phyloP scores from a whole-genome alignment of 805 yeast species.

The Kluyveromyces nonfermentans region DNA sequence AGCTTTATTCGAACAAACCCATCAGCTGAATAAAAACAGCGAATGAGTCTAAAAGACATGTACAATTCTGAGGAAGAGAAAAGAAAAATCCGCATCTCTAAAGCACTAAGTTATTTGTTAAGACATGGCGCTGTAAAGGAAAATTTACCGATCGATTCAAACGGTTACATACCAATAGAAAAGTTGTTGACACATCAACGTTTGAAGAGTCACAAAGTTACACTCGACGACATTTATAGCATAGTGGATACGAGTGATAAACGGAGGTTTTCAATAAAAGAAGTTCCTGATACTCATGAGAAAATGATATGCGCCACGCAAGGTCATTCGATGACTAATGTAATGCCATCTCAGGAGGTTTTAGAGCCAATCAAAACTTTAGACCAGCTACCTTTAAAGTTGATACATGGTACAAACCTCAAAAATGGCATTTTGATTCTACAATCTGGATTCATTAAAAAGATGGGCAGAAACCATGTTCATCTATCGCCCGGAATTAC shows the following conservation, averaged over 20 bases:
- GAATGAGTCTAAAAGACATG: neutral
- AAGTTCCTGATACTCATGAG: constrained; percentile 13
- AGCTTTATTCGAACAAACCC: no score
- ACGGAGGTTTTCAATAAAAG: constrained; percentile 51
- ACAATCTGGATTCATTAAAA: constrained; percentile 46
- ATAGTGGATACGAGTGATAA: constrained; percentile 63
- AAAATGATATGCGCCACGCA: constrained; percentile 74
- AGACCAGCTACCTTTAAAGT: constrained; percentile 38
- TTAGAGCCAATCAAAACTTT: constrained; percentile 30
- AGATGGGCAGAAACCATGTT: constrained; percentile 74
- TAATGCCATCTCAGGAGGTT: constrained; percentile 34
- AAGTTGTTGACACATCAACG: constrained; percentile 49
- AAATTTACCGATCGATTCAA: constrained; percentile 47
- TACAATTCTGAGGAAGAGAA: constrained; percentile 10
- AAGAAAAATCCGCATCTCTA: constrained; percentile 54
- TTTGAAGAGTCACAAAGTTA: constrained; percentile 46
- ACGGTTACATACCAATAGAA: constrained; percentile 55
- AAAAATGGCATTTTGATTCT: constrained; percentile 40
- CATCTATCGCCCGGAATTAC: constrained; percentile 67
- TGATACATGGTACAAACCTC: constrained; percentile 75
- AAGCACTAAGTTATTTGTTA: constrained; percentile 62
- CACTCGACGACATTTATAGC: constrained; percentile 45
- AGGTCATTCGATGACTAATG: constrained; percentile 64
- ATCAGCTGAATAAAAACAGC: constrained; percentile 1
- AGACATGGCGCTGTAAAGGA: constrained; percentile 82